Evolutionary conservation across 2,329 filamentous ascomycete genomes (phyloP).

Genomic region (Pleurostoma richardsiae): DNA sequence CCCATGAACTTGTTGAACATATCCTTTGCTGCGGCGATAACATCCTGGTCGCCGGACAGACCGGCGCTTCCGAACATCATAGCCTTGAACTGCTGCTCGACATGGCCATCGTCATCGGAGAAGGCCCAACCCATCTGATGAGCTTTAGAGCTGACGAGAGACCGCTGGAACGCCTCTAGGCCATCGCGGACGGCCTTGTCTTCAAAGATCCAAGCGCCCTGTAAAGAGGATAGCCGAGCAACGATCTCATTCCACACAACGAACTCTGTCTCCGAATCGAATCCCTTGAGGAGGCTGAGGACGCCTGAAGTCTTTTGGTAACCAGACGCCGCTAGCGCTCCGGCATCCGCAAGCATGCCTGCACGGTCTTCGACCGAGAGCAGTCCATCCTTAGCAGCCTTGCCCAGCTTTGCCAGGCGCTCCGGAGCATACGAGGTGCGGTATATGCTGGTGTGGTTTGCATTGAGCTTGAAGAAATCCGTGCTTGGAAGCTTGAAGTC

Average conservation of each 20-base stretch:
- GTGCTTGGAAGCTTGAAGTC: conserved; percentile 72
- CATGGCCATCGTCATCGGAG: conserved; percentile 76
- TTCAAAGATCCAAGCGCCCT: conserved; percentile 85
- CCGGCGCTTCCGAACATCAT: conserved; percentile 85
- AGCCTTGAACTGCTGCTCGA: conserved; percentile 91
- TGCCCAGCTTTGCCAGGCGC: conserved; percentile 79
- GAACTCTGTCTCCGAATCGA: conserved; percentile 80
- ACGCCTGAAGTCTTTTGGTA: conserved; percentile 92
- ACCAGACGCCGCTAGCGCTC: conserved; percentile 81
- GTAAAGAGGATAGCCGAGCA: conserved; percentile 70
- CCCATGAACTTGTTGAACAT: conserved; percentile 84
- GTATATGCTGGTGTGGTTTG: conserved; percentile 89
- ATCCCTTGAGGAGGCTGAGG: conserved; percentile 77
- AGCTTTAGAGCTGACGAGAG: conserved; percentile 72
- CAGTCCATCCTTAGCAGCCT: conserved; percentile 75
- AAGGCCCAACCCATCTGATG: conserved; percentile 89
- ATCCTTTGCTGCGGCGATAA: conserved; percentile 76
- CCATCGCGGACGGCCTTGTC: conserved; percentile 67
- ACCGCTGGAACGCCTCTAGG: conserved; percentile 76
- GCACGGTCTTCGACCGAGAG: conserved; percentile 86
- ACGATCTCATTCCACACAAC: conserved; percentile 95
- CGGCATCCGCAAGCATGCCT: conserved; percentile 91
- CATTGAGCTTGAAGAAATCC: conserved; percentile 96
- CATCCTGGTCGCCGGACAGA: conserved; percentile 69
- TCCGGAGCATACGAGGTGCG: conserved; percentile 82